Conservation (phyloP, 2,329 filamentous ascomycete genomes). For the Lecanoromycetidae sp. region DNA sequence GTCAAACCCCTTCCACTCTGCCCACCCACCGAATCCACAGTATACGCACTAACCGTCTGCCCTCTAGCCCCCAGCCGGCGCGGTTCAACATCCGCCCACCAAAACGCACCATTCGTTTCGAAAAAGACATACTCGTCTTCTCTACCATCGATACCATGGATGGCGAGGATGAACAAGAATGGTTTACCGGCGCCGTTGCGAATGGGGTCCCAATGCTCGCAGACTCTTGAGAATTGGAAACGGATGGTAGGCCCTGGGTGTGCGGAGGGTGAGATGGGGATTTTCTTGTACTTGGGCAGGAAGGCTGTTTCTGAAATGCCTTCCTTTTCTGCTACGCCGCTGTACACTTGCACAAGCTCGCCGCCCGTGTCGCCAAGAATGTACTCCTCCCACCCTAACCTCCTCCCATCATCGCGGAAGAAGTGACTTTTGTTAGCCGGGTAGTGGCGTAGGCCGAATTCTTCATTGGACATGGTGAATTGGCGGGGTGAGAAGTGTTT, state of each 20-base stretch:
- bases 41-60: conserved; percentile 53
- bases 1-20: conserved; percentile 43
- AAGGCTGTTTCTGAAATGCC: conserved; percentile 47
- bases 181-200: conserved; percentile 53
- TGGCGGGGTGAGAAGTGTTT: conserved; percentile 52
- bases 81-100: conserved; percentile 65
- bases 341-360: conserved; percentile 36
- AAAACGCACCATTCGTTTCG: conserved; percentile 65
- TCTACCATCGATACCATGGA: conserved; percentile 54
- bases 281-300: conserved; percentile 42
- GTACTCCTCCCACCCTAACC: conserved; percentile 67
- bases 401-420: conserved; percentile 59
- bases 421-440: conserved; percentile 57
- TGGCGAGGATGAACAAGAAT: conserved; percentile 57
- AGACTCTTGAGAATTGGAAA: conserved; percentile 70
- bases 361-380: conserved; percentile 47
- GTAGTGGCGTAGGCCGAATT: conserved; percentile 72
- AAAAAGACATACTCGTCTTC: conserved; percentile 59
- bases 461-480: conserved; percentile 57
- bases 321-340: conserved; percentile 35
- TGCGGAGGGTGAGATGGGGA: conserved; percentile 10
- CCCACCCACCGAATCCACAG: conserved; percentile 40
- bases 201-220: conserved; percentile 70
- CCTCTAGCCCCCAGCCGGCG: conserved; percentile 56
- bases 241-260: conserved; percentile 45